These are phyloP conservation scores for Globisporangium paroecandrum DNA, from an alignment of 352 stramenopile species.

Conservation along the genomic window DNA sequence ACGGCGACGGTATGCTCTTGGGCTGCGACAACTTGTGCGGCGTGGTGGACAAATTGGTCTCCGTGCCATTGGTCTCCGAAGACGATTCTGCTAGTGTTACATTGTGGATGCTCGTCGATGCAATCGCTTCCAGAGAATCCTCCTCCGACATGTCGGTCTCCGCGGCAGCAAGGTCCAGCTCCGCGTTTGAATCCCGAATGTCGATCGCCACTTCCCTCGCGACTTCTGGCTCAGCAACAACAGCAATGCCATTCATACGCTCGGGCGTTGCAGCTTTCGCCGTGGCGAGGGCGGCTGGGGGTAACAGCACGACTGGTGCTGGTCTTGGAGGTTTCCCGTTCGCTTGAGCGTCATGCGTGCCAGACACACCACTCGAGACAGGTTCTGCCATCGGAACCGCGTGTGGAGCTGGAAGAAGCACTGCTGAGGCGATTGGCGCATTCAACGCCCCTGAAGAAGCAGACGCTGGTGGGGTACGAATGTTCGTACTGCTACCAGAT, in stretches of 20 bases:
- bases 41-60: slow-evolving; percentile 31
- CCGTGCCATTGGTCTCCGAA: slow-evolving; percentile 21
- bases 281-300: slow-evolving; percentile 15
- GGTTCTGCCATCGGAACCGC: slow-evolving; percentile 21
- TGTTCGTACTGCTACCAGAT: slow-evolving; percentile 10
- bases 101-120: slow-evolving; percentile 44
- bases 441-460: slow-evolving; percentile 11
- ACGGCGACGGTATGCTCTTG: slow-evolving; percentile 46
- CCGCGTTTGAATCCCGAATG: slow-evolving; percentile 28
- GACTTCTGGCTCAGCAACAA: slow-evolving; percentile 5
- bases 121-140: slow-evolving; percentile 16
- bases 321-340: slow-evolving; percentile 24
- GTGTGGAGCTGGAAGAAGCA: slow-evolving; percentile 4
- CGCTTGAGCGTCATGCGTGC: slow-evolving; percentile 2
- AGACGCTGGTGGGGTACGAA: slow-evolving; percentile 21
- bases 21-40: slow-evolving; percentile 44
- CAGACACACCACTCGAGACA: slow-evolving; percentile 8
- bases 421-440: not conserved
- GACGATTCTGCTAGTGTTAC: slow-evolving; percentile 33
- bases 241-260: not conserved
- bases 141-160: slow-evolving; percentile 6
- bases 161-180: slow-evolving; percentile 9
- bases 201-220: slow-evolving; percentile 30
- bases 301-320: slow-evolving; percentile 38
- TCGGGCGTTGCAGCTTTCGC: slow-evolving; percentile 17